phyloP scores from a whole-genome alignment of 192 early-diverging fungal species.

The Mortierella alpina region DNA sequence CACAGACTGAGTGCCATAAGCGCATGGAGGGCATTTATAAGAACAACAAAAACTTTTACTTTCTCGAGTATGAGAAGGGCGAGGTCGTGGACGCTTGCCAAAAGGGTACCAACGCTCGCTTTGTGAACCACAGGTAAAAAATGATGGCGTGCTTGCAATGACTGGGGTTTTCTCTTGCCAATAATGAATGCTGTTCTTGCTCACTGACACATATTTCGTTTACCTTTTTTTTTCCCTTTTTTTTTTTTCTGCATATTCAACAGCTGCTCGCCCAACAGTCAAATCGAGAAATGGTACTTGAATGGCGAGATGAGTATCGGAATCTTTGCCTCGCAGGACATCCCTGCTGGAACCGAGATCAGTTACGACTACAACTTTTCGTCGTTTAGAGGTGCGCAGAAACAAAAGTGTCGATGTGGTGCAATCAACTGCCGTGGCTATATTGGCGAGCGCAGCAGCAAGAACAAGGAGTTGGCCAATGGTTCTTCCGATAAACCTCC shows the following conservation, averaged over 20 bases:
- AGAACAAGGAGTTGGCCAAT: conserved; percentile 14
- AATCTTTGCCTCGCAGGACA: conserved; percentile 78
- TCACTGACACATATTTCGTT: background rate
- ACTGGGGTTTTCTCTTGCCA: conserved; percentile 6
- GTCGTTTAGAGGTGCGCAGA: conserved; percentile 69
- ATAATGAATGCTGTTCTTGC: background rate
- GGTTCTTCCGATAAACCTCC: background rate
- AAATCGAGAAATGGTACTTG: conserved; percentile 88
- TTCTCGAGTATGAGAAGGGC: conserved; percentile 77
- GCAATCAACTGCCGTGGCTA: conserved; percentile 73
- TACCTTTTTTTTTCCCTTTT: background rate
- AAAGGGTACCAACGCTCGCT: conserved; percentile 85
- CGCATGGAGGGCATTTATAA: conserved; percentile 79
- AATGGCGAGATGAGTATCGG: conserved; percentile 82
- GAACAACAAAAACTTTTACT: conserved; percentile 77
- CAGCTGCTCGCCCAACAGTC: conserved; percentile 86
- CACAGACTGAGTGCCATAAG: conserved; percentile 68
- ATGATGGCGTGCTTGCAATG: background rate
- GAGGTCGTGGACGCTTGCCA: conserved; percentile 84
- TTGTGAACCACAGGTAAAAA: conserved; percentile 78
- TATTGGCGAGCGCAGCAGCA: conserved; percentile 59
- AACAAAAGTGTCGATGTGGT: conserved; percentile 79
- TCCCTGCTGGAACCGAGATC: conserved; percentile 72
- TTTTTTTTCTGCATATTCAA: background rate
- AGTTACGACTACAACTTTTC: conserved; percentile 91